phyloP scores from a whole-genome alignment of 345 rosid species.

The Microthlaspi erraticum region DNA sequence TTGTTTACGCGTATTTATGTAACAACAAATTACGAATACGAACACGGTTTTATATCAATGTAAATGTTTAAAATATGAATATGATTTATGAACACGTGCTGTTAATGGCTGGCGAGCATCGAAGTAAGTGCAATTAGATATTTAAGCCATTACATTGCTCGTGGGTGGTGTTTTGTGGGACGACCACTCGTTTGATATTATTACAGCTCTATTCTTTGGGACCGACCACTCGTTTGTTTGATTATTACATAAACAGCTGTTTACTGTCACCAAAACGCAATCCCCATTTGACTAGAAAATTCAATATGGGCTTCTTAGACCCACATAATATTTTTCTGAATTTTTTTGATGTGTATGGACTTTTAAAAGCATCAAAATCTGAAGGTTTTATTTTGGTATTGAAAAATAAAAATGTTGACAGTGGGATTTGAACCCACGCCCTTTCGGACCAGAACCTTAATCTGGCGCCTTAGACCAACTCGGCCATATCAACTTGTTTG shows the following conservation, averaged over 20 bases:
- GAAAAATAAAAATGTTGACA: constrained; percentile 54
- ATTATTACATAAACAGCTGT: too few relatives aligned
- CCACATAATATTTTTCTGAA: not conserved
- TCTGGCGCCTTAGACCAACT: constrained; percentile 99
- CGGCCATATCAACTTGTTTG: constrained; percentile 80
- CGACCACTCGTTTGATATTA: constrained; percentile 14
- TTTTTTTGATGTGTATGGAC: not conserved
- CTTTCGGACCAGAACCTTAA: constrained; percentile 99
- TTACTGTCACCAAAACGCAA: not conserved
- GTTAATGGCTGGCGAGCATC: constrained; percentile 22
- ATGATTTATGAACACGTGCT: not conserved
- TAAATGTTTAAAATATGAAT: not conserved
- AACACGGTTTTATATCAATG: constrained; percentile 17
- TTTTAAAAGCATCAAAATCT: not conserved
- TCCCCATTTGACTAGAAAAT: not conserved
- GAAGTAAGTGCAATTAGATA: constrained; percentile 31
- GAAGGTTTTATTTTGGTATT: too few relatives aligned
- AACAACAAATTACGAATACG: constrained; percentile 4
- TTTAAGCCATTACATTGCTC: constrained; percentile 25
- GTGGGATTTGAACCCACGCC: constrained; percentile 99
- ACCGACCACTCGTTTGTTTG: constrained; percentile 16
- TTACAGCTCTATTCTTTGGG: too few relatives aligned
- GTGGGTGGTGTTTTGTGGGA: constrained; percentile 17
- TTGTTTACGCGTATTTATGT: constrained; percentile 14
- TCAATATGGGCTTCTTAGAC: constrained; percentile 17